A percentile compares a stretch with the other conserved stretches of the same genome.
Conservation (phyloP, 2,329 filamentous ascomycete genomes). For the Shiraia sp. region DNA sequence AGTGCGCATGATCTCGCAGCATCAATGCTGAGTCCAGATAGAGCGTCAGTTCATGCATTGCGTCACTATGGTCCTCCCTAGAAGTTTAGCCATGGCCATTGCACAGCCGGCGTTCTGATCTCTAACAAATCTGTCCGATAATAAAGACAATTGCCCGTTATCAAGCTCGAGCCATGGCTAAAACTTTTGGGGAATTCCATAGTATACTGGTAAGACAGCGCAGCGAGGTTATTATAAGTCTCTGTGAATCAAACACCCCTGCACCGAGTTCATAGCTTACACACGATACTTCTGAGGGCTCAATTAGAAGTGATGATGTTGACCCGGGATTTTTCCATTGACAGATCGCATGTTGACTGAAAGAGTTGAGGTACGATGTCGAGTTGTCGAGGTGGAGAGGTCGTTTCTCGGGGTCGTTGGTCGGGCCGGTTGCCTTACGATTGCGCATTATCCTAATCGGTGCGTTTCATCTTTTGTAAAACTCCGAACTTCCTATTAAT, state of each 20-base stretch:
- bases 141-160: no score
- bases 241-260: not conserved
- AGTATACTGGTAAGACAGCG: not conserved
- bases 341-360: not conserved
- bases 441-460: not conserved
- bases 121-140: not conserved
- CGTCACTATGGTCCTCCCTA: not conserved
- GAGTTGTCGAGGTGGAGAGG: not conserved
- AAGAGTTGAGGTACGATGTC: not conserved
- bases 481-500: not conserved
- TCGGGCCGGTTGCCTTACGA: not conserved
- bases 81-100: not conserved
- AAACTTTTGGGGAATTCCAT: no score
- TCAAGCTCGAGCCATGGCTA: no score
- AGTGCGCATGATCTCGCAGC: not conserved
- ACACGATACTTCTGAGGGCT: not conserved
- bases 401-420: not conserved
- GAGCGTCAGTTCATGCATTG: not conserved
- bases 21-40: not conserved
- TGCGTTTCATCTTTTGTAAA: not conserved
- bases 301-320: not conserved
- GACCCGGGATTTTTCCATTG: not conserved
- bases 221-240: not conserved
- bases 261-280: not conserved
- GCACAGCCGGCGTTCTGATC: not conserved